A percentile compares a stretch with the other conserved stretches of the same genome.
phyloP scores from a whole-genome alignment of 179 eudicot genomes.

The Silene vulgaris region DNA sequence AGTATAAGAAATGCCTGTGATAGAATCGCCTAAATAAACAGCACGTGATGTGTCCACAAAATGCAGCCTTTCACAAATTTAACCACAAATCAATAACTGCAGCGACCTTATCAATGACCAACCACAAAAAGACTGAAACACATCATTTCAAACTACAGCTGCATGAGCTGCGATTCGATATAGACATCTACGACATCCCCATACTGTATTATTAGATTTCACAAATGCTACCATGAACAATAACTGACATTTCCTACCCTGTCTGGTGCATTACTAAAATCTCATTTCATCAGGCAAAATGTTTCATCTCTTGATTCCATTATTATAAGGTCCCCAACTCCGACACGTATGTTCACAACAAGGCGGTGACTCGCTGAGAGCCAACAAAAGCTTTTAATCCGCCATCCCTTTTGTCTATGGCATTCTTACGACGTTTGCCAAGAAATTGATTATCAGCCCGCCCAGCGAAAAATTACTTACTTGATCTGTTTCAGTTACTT shows the following conservation, averaged over 20 bases:
- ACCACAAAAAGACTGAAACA: not conserved
- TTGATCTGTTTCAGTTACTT: not conserved
- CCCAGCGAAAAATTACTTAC: not conserved
- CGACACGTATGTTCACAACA: too few relatives aligned
- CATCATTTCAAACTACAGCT: too few relatives aligned
- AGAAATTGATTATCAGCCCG: not conserved
- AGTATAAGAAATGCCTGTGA: not conserved
- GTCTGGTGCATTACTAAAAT: not conserved
- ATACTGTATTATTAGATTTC: too few relatives aligned
- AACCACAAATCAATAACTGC: not conserved
- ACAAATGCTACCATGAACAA: too few relatives aligned
- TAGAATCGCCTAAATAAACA: not conserved
- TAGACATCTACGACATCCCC: too few relatives aligned
- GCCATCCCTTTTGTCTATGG: too few relatives aligned
- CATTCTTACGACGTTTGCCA: too few relatives aligned
- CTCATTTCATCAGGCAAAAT: not conserved
- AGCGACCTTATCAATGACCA: not conserved
- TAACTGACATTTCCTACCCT: too few relatives aligned
- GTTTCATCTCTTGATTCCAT: not conserved
- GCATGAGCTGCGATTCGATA: too few relatives aligned
- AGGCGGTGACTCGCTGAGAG: too few relatives aligned
- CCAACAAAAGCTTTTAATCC: too few relatives aligned
- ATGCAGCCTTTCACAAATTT: not conserved
- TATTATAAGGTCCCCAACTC: not conserved
- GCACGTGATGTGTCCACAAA: not conserved